phyloP scores from a whole-genome alignment of 192 early-diverging fungal species.

The Kickxella alabastrina region DNA sequence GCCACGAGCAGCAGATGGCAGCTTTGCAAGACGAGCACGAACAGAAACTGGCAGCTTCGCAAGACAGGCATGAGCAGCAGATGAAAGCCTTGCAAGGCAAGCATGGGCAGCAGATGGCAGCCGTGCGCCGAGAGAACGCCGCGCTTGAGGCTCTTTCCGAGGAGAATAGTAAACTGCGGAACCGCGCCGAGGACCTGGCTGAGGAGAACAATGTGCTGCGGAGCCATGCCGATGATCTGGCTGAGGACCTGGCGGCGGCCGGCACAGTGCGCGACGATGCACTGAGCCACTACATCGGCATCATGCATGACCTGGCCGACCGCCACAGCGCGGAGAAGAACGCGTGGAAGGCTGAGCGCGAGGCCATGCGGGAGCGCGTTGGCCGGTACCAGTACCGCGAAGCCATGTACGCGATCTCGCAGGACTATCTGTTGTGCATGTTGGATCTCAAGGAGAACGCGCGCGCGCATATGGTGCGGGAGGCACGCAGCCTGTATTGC shows the following conservation, averaged over 20 bases:
- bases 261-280: conserved; percentile 8
- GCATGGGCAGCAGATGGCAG: conserved; percentile 6
- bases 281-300: conserved; percentile 18
- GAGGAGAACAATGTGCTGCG: conserved; percentile 16
- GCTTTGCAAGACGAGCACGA: conserved; percentile 7
- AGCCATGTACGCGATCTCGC: conserved; percentile 14
- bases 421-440: conserved; percentile 9
- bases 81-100: conserved; percentile 2
- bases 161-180: conserved; percentile 12
- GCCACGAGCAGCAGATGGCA: background rate
- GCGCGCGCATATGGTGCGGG: conserved; percentile 39
- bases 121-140: conserved; percentile 18
- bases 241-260: conserved; percentile 2
- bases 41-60: conserved; percentile 1
- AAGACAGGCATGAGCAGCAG: conserved; percentile 6
- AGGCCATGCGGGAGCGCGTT: conserved; percentile 13
- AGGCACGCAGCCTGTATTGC: conserved; percentile 29
- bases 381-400: conserved; percentile 31
- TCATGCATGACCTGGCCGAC: conserved; percentile 24
- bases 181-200: conserved; percentile 8
- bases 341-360: conserved; percentile 32
- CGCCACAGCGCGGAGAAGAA: conserved; percentile 23
- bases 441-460: conserved; percentile 33
- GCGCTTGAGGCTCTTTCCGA: conserved; percentile 6
- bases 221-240: conserved; percentile 7